Conservation (phyloP, 2,329 filamentous ascomycete species). For the Cladorrhinum sp. region DNA sequence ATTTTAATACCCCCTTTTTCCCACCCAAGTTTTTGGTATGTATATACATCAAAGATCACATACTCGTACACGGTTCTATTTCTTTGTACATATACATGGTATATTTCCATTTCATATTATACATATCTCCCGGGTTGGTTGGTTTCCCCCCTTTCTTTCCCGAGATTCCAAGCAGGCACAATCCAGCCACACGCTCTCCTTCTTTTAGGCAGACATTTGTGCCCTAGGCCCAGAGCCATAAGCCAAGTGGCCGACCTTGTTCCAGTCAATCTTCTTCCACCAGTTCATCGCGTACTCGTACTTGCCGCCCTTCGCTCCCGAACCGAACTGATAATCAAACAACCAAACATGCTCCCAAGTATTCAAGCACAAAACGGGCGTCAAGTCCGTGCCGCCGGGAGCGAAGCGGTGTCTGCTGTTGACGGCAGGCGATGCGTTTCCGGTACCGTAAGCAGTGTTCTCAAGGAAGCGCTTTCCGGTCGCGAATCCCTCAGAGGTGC, state of each 20-base stretch:
- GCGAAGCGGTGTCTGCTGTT: conserved; percentile 42
- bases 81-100: background rate
- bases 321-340: conserved; percentile 67
- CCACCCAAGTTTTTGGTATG: too few species aligned
- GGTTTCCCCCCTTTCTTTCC: background rate
- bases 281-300: conserved; percentile 69
- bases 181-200: background rate
- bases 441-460: conserved; percentile 15
- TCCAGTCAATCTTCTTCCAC: conserved; percentile 90
- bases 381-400: conserved; percentile 65
- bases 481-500: conserved; percentile 34
- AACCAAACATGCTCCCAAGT: conserved; percentile 96
- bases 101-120: conserved; percentile 13
- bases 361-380: conserved; percentile 84
- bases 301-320: conserved; percentile 59
- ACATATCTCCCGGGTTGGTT: background rate
- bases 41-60: too few species aligned
- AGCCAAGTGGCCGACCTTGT: conserved; percentile 56
- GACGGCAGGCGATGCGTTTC: conserved; percentile 1
- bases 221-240: conserved; percentile 13
- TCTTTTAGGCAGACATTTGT: conserved; percentile 14
- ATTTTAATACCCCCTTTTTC: background rate
- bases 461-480: conserved; percentile 28
- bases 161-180: background rate
- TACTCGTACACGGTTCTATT: too few species aligned